These are phyloP conservation scores for Leishmania guyanensis DNA, from an alignment of 208 protist species.

Conservation along the genomic window DNA sequence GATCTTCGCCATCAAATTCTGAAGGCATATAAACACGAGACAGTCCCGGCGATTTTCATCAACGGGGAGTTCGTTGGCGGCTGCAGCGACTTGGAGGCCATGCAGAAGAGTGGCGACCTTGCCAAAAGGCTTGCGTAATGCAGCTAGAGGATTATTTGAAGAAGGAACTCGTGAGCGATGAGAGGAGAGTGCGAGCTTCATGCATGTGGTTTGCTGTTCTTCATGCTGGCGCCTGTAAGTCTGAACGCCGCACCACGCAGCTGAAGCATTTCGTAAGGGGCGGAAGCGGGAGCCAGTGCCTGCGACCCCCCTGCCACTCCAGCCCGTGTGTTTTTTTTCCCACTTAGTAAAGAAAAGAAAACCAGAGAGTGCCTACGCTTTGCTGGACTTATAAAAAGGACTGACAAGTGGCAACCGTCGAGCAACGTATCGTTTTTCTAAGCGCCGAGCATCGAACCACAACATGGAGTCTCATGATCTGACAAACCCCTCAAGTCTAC, in stretches of 20 bases:
- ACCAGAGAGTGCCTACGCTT: background rate
- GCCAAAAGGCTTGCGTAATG: constrained; percentile 43
- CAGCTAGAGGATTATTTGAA: background rate
- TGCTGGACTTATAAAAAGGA: background rate
- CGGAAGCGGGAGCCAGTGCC: background rate
- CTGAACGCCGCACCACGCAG: background rate
- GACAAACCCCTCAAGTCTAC: background rate
- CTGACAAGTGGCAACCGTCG: background rate
- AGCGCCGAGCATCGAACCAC: background rate
- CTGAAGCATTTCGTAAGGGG: background rate
- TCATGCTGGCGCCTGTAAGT: background rate
- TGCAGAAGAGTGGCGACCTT: constrained; percentile 57
- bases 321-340: background rate
- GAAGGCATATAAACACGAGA: constrained; percentile 62
- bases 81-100: constrained; percentile 48
- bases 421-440: background rate
- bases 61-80: constrained; percentile 79
- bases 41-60: constrained; percentile 80
- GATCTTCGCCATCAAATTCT: constrained; percentile 48
- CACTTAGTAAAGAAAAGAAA: too few relatives aligned
- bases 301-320: background rate
- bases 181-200: background rate
- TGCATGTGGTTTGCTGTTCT: background rate
- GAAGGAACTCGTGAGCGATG: background rate
- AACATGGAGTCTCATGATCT: too few relatives aligned